A percentile compares a stretch with the other conserved stretches of the same genome.
phyloP scores from a whole-genome alignment of 495 filamentous ascomycete genomes.

The Massariosphaeria phaeospora region DNA sequence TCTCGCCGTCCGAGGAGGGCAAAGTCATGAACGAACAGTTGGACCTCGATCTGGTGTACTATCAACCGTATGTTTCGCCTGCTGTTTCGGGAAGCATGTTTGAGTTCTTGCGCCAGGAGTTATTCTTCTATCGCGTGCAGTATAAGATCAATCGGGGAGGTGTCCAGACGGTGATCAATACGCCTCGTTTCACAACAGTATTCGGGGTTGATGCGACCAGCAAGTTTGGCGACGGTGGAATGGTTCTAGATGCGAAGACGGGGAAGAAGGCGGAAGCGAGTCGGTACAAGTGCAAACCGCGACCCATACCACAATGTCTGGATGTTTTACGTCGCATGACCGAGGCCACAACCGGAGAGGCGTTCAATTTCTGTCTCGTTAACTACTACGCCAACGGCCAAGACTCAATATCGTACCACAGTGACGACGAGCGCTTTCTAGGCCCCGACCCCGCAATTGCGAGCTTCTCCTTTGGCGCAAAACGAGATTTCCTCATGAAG shows the following conservation, averaged over 20 bases:
- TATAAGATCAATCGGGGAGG: conserved; percentile 61
- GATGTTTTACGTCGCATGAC: conserved; percentile 51
- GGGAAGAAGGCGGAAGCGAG: conserved; percentile 40
- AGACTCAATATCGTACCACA: conserved; percentile 70
- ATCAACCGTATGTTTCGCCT: conserved; percentile 58
- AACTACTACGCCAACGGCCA: conserved; percentile 69
- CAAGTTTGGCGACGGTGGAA: conserved; percentile 38
- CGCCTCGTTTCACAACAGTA: conserved; percentile 66
- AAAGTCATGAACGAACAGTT: conserved; percentile 54
- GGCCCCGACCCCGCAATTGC: conserved; percentile 63
- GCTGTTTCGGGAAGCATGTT: conserved; percentile 54
- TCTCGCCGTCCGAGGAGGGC: conserved; percentile 41
- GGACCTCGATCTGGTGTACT: conserved; percentile 63
- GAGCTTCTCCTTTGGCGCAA: conserved; percentile 61
- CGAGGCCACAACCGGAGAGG: conserved; percentile 54
- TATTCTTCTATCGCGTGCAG: conserved; percentile 69
- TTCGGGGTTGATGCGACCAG: conserved; percentile 62
- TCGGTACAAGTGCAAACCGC: conserved; percentile 54
- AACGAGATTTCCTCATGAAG: conserved; percentile 65
- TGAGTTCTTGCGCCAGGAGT: conserved; percentile 54
- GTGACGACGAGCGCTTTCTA: conserved; percentile 71
- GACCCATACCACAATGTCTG: conserved; percentile 64
- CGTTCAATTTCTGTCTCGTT: conserved; percentile 69
- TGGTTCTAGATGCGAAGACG: conserved; percentile 48
- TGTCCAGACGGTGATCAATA: conserved; percentile 56